Evolutionary conservation across 306 rosid genomes (phyloP), one percentile per base, ranked within the genome.

Genomic region (Cicer pinnatifidum): DNA sequence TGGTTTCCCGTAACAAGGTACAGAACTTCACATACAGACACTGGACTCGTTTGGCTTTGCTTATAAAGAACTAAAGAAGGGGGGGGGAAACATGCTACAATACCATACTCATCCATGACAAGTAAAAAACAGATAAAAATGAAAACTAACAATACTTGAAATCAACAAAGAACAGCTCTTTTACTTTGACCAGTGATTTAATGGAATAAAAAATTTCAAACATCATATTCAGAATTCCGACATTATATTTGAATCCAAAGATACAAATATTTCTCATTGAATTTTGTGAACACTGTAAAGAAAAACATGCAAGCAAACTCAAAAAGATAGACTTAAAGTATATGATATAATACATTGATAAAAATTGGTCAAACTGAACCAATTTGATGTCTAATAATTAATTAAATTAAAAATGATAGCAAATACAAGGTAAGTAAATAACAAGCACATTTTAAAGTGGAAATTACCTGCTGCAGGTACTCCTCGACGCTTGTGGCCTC

Each of bases 401-500:
- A 20, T 38, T 70, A 57, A 39, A 11, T 38, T 70, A 57, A 39
- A 11, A 9, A 46, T 52, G 41, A 54, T 52, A 63, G 10, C 43
- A 56, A 76, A 75, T 16, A 51, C 40, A 12, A 51, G 3, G 45
- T 43, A 20, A 75, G 45, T 43, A 20, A 75, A 13, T 11, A 78
- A 46, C 41, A 20, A 15, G 20, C 19, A 53, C 5, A 71, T 37
- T 37, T 56, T 20, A 23, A 69, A 75, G 69, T 77, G 66, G 63
- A 83, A 78, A 70, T 61, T 86, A 94, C 99, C 97, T 94, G 97
- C 87, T 94, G 97, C 83, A 91, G 86, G 83, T 94, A 94, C 75
- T 94, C 99, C 83, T 94, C 97, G n/a, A 94, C 89, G 23, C 89
- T 94, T 52, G 97, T 89, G 58, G 99, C 97, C 82, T 94, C 99